Base-by-base conservation (phyloP, 345 rosid species). In the Combretum micranthum region DNA sequence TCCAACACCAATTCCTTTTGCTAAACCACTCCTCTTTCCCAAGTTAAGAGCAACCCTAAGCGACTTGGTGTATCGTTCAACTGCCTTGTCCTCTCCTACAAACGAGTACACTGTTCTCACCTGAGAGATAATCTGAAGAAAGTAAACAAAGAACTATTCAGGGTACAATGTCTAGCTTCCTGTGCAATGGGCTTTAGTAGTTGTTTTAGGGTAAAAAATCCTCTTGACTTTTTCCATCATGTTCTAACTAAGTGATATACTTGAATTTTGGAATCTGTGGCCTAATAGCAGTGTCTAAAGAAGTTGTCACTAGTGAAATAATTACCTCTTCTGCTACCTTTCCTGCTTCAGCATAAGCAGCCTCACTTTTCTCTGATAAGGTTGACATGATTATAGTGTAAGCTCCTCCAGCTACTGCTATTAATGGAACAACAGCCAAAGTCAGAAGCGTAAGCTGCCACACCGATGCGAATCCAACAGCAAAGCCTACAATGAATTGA, bases 401-500 rank as follows among this genome's bases (percentile, higher is more conserved):
- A 50, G 78, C 77, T 56, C 91, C 97, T 7, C 91, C 91, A 7
- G 91, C 83, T 39, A 82, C 13, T 3, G 97, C 95, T 62, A 89
- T 82, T 55, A 89, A 45, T 21, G 97, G 97, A 63, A 86, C 97
- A 44, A 89, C 92, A 64, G 81, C 95, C 76, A 89, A 72, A 13
- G 97, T 89, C 73, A 89, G 77, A 44, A 86, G 79, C 15, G 95
- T 82, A 46, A 89, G 84, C 61, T 89, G 84, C 91, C 97, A 89
- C 10, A 86, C 84, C 0, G 89, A 84, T 42, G 55, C 45, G 66
- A 89, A 89, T 37, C 86, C 97, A 4, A 89, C 44, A 18, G 65
- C 83, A 55, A 84, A 87, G 25, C 95, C 95, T 13, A 72, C 80
- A 0, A 74, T 8, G 64, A 87, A 85, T 72, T 87, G 93, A 25